Conservation (phyloP, 176 grass and related monocot genomes). For the Zoysia japonica region DNA sequence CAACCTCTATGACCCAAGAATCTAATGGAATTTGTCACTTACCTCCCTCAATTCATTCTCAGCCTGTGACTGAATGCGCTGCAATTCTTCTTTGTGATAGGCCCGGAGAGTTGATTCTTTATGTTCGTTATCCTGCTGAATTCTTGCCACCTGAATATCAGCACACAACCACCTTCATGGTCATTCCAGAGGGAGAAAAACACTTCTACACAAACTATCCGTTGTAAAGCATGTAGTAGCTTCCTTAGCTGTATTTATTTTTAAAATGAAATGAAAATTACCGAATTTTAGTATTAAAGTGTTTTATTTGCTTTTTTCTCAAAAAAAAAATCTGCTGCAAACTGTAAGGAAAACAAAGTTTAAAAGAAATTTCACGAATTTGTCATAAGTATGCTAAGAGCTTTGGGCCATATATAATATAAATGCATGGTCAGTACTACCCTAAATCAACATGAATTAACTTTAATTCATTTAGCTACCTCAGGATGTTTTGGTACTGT, state of each 20-base stretch:
- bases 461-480: conserved; percentile 18
- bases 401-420: conserved; percentile 11
- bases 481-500: neutral
- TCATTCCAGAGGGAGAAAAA: conserved; percentile 24
- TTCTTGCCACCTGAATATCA: conserved; percentile 72
- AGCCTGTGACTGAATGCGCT: conserved; percentile 66
- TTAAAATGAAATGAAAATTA: neutral
- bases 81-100: conserved; percentile 73
- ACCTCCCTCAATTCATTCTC: conserved; percentile 97
- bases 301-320: neutral
- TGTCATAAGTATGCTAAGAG: neutral
- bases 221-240: neutral
- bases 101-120: conserved; percentile 69
- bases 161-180: conserved; percentile 29
- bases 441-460: conserved; percentile 25
- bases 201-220: neutral
- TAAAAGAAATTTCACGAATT: neutral
- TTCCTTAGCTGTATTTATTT: too few species aligned
- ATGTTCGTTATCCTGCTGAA: conserved; percentile 69
- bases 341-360: conserved; percentile 10
- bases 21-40: conserved; percentile 37
- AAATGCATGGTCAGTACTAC: conserved; percentile 15
- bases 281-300: conserved; percentile 15
- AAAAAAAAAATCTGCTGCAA: conserved; percentile 13
- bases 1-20: conserved; percentile 16